Evolutionary conservation across 2,329 filamentous ascomycete species (phyloP).

Genomic region (Didymella pinodella): DNA sequence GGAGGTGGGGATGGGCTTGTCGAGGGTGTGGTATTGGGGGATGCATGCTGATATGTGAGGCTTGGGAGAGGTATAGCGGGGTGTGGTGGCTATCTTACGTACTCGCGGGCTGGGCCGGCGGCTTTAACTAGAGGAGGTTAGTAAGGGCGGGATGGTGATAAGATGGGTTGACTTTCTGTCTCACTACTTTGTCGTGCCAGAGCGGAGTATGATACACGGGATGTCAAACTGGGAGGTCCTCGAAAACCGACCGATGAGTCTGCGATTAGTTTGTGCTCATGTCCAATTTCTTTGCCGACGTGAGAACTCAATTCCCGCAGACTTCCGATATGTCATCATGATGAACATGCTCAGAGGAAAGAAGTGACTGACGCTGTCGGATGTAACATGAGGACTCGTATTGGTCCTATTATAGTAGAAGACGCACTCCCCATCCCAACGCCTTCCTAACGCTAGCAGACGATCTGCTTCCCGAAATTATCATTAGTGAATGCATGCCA

Average conservation of each 20-base stretch:
- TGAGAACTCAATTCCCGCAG: too few relatives aligned
- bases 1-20: not conserved
- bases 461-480: not conserved
- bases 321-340: too few relatives aligned
- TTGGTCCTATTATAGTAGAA: not conserved
- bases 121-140: conserved; percentile 23
- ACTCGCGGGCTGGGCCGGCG: conserved; percentile 13
- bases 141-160: conserved; percentile 9
- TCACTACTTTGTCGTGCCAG: not conserved
- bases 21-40: too few relatives aligned
- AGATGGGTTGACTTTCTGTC: conserved; percentile 2
- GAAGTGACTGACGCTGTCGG: not conserved
- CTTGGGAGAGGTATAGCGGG: conserved; percentile 8
- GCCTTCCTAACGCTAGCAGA: not conserved
- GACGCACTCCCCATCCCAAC: not conserved
- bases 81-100: conserved; percentile 11
- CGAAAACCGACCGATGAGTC: too few relatives aligned
- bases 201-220: too few relatives aligned
- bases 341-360: not conserved
- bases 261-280: too few relatives aligned
- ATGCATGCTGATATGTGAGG: not conserved
- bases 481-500: not conserved
- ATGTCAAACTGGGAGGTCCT: too few relatives aligned
- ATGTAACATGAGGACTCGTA: not conserved
- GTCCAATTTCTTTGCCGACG: too few relatives aligned